Evolutionary conservation across 148 eudicot genomes (phyloP).

Genomic region (Rhododendron griersonianum): DNA sequence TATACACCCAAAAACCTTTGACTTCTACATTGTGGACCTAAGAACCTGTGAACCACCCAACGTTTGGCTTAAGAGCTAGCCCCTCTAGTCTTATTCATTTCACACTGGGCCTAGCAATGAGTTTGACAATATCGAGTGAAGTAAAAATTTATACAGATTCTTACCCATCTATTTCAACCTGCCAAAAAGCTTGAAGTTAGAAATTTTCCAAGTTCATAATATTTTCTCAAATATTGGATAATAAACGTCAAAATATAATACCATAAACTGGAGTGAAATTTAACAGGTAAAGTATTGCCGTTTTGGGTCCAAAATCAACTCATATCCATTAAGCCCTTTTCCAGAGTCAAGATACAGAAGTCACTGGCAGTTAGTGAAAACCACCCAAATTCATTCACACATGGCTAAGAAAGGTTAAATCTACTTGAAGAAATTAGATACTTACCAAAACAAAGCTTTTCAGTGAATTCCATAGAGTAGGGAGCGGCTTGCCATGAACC

Average conservation of each 20-base stretch:
- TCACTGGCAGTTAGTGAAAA: not conserved
- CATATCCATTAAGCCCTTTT: not conserved
- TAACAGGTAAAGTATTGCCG: not conserved
- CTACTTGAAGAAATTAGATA: not conserved
- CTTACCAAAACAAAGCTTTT: constrained; percentile 63
- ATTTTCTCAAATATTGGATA: not conserved
- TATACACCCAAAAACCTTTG: not conserved
- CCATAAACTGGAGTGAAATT: not conserved
- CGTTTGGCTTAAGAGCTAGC: not conserved
- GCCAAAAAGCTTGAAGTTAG: not conserved
- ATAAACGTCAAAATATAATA: not conserved
- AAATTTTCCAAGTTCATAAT: not conserved
- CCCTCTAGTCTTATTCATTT: not conserved
- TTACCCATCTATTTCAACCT: not conserved
- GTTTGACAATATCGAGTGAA: not conserved
- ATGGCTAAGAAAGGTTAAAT: not conserved
- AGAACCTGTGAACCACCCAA: not conserved
- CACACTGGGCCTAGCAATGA: not conserved
- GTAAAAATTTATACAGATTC: not conserved
- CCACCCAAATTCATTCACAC: not conserved
- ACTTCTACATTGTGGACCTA: not conserved
- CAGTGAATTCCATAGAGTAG: constrained; percentile 82
- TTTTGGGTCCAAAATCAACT: not conserved
- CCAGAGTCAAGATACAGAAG: not conserved
- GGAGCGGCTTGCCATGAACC: constrained; percentile 81